Conservation (phyloP, 805 yeast genomes). For the Gaillardinia entomophila region DNA sequence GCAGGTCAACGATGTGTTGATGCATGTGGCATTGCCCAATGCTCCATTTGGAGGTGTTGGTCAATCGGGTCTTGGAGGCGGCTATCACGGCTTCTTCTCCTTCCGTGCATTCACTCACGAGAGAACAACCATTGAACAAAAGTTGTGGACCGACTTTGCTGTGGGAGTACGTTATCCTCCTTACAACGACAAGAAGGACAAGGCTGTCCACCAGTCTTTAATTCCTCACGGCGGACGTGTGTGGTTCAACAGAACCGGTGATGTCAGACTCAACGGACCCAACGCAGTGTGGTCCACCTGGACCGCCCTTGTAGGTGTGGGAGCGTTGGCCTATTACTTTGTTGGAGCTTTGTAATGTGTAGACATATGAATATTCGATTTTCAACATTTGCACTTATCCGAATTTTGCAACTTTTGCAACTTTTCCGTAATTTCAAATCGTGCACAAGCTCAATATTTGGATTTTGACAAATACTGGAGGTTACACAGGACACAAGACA, state of each 20-base stretch:
- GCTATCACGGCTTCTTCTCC: constrained; percentile 70
- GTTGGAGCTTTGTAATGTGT: constrained; percentile 3
- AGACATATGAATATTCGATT: no score
- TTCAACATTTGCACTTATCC: no score
- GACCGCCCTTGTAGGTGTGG: constrained; percentile 26
- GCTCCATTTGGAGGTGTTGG: constrained; percentile 95
- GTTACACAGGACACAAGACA: background rate
- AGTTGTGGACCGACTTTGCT: constrained; percentile 56
- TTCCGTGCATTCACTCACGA: constrained; percentile 65
- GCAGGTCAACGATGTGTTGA: constrained; percentile 61
- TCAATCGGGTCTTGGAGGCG: constrained; percentile 67
- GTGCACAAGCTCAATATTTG: background rate
- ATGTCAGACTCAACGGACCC: constrained; percentile 32
- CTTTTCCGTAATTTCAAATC: background rate
- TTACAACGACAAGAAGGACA: constrained; percentile 30
- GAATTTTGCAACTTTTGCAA: background rate
- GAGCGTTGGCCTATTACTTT: constrained; percentile 17
- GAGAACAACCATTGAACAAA: constrained; percentile 61
- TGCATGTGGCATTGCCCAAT: constrained; percentile 61
- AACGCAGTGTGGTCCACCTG: constrained; percentile 22
- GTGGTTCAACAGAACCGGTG: constrained; percentile 35
- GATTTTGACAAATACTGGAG: background rate
- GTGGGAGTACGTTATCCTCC: constrained; percentile 68
- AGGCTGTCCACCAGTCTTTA: constrained; percentile 18
- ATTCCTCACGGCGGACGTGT: constrained; percentile 24